These are phyloP conservation scores for Ceratobasidium sp. DNA, from an alignment of 1,284 basidiomycete species.

Conservation along the genomic window DNA sequence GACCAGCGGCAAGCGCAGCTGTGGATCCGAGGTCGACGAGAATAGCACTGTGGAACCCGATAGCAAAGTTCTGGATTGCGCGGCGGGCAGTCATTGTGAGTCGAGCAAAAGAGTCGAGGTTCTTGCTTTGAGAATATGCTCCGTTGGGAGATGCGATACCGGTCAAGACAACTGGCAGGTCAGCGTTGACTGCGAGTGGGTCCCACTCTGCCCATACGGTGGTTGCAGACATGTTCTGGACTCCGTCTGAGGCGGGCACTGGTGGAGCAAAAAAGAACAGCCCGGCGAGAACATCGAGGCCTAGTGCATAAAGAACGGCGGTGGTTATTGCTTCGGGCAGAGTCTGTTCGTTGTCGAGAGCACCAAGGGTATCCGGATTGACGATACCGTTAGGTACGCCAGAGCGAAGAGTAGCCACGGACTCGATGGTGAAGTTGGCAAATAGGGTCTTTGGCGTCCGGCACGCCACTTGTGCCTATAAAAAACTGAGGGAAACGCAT, in stretches of 20 bases:
- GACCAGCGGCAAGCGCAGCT: not conserved
- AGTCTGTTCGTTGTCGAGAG: conserved; percentile 19
- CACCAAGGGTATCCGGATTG: conserved; percentile 23
- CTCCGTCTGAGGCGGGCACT: not conserved
- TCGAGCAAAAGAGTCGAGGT: not conserved
- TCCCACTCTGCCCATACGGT: conserved; percentile 43
- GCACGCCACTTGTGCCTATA: conserved; percentile 33
- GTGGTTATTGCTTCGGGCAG: conserved; percentile 22
- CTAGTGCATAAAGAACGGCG: conserved; percentile 30
- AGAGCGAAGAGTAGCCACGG: conserved; percentile 11
- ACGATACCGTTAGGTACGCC: conserved; percentile 35
- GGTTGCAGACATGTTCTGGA: conserved; percentile 9
- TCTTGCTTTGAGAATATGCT: not conserved
- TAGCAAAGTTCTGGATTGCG: conserved; percentile 28
- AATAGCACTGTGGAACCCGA: conserved; percentile 27
- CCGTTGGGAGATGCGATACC: conserved; percentile 26
- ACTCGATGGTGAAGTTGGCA: conserved; percentile 33
- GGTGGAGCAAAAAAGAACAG: conserved; percentile 18
- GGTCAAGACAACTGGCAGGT: conserved; percentile 11
- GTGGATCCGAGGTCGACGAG: conserved; percentile 37
- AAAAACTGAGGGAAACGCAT: not conserved
- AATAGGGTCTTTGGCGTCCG: not conserved
- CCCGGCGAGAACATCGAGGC: conserved; percentile 25
- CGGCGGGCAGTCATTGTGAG: not conserved
- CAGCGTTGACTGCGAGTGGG: conserved; percentile 7